Evolutionary conservation across 495 filamentous ascomycete genomes (phyloP), one percentile per base, ranked within the genome.

Genomic region (Talaromyces thailandensis): DNA sequence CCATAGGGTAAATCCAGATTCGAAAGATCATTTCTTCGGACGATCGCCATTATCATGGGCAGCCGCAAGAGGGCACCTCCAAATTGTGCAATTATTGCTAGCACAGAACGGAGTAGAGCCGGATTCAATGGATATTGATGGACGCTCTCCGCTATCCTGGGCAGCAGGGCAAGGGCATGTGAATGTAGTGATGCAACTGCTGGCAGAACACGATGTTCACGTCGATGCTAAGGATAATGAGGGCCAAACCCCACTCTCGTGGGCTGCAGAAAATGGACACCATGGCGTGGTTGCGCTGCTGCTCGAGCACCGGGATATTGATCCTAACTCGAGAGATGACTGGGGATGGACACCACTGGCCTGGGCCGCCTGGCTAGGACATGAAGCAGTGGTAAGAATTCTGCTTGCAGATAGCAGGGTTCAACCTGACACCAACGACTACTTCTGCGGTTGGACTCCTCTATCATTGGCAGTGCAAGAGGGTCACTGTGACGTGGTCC

Each of bases 331-430:
- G 25, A 58, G 23, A 8, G 52, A 35, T 32, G 9, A 24, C 4
- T 35, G 26, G 16, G 64, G 64, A 12, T 62, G 63, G 50, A 76
- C 79, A 50, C 73, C 77, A 35, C 64, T 82, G 21, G 67, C 69
- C 21, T 73, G 64, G 63, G 79, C 76, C 3, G 75, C 73, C 12
- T 58, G 63, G 50, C 66, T 66, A 26, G 77, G 73, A 2, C 66
- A 77, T 48, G 63, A 66, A 35, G 69, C 64, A 9, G 63, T 79
- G 40, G 81, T 68, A 4, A 65, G 63, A 35, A 24, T 72, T 55
- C 66, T 75, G 28, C 40, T 73, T 7, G 62, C 63, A 16, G 64
- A 64, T n/a, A 63, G 63, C 24, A 67, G 62, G 29, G 68, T 72
- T 14, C 57, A 73, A 21, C 55, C 75, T 18, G 62, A 76, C 50